Conservation (phyloP, 169 alveolate genomes). For the Cryptosporidium sp. region DNA sequence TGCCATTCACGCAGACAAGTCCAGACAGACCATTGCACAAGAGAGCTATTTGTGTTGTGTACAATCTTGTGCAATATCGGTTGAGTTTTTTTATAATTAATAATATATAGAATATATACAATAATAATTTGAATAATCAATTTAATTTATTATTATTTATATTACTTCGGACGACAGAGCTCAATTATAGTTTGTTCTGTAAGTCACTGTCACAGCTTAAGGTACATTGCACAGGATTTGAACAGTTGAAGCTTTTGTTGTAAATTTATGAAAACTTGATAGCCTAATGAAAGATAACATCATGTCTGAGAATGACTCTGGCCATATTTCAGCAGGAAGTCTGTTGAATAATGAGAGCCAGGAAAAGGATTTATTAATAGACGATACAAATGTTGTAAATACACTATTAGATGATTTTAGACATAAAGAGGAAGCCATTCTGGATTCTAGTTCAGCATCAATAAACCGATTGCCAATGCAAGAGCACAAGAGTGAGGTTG, state of each 20-base stretch:
- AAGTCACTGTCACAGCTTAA: not conserved
- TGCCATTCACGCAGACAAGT: conserved; percentile 77
- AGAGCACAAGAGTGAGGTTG: not conserved
- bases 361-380: not conserved
- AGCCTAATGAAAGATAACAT: not conserved
- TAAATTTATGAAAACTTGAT: conserved; percentile 1
- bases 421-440: not conserved
- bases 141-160: not conserved
- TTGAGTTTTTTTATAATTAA: conserved; percentile 4
- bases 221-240: not conserved
- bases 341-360: not conserved
- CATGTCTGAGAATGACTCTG: conserved; percentile 2
- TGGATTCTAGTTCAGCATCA: not conserved
- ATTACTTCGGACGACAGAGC: not conserved
- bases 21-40: conserved; percentile 77
- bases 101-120: not conserved
- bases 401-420: not conserved
- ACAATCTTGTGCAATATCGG: conserved; percentile 63
- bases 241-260: not conserved
- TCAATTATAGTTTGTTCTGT: not conserved
- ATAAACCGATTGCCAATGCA: not conserved
- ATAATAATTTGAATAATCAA: not conserved
- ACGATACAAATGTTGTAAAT: not conserved
- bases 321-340: not conserved
- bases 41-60: conserved; percentile 71